Base-by-base conservation (phyloP, 169 alveolate genomes). In the Eimeria falciformis region DNA sequence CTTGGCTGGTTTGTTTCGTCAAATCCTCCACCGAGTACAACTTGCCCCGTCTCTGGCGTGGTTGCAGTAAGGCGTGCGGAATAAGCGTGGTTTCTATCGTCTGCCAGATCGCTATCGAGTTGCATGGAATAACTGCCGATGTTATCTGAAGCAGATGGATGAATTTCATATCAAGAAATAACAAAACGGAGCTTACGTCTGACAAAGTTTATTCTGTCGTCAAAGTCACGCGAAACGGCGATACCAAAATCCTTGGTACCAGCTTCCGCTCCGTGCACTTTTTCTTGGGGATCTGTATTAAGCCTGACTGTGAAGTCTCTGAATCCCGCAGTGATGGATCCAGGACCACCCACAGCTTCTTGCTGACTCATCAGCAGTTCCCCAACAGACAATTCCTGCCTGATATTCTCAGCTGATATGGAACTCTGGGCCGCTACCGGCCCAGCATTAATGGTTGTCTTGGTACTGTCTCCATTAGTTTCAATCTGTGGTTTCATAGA, bases 191-290 rank as follows among this genome's bases (percentile, higher is more conserved):
- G 33, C 88, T 17, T 43, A 79, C 88, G 88, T 5, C 53, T 53
- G 33, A 79, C 47, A 29, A 79, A 27, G 75, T 79, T 79, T 55
- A 79, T 53, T 47, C 88, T 47, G 71, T 79, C 88, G 88, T 79
- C 88, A 53, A 79, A 79, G 88, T 79, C 88, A 18, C 88, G 88
- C 1, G 88, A 50, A 43, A 79, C 88, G 9, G 73, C 88, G 6
- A 79, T 7, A 55, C 47, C 55, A 29, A 79, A 79, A 50, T 79
- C 73, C 14, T 25, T 27, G n/a, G 47, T 50, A 12, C 71, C 71
- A 33, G 53, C 25, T 18, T 79, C 88, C 27, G 88, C 88, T 47
- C 88, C 88, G 73, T 79, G 88, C 73, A 68, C 73, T 27, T 33
- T 79, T 3, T 71, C 88, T 5, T 79, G 73, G 6, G 88, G 88